These are phyloP conservation scores for Tricholoma matsutake DNA, from an alignment of 768 basidiomycete species.

Conservation along the genomic window DNA sequence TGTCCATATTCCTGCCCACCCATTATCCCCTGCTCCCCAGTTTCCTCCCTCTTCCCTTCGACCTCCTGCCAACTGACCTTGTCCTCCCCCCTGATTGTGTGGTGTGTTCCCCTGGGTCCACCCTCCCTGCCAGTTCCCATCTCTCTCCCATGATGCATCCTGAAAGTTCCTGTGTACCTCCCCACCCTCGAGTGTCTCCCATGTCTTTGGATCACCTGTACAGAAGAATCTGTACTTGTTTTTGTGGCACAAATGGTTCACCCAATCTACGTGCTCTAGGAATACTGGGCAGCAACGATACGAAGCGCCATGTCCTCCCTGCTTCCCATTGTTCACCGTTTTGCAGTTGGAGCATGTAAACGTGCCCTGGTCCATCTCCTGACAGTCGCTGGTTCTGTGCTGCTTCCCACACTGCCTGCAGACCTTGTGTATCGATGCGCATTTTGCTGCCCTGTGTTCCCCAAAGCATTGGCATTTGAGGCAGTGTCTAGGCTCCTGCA, in stretches of 20 bases:
- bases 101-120: not conserved
- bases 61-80: not conserved
- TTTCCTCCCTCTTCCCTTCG: not conserved
- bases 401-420: conserved; percentile 13
- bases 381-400: conserved; percentile 19
- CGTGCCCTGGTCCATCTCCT: not conserved
- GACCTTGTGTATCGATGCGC: conserved; percentile 3
- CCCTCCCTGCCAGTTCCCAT: not conserved
- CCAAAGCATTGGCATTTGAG: conserved; percentile 15
- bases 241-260: not conserved
- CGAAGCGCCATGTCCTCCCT: not conserved
- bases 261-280: not conserved
- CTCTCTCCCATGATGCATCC: not conserved
- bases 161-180: not conserved
- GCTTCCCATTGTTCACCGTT: not conserved
- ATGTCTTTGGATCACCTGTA: no score
- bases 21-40: not conserved
- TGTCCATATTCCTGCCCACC: no score
- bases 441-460: conserved; percentile 15
- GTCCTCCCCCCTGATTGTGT: not conserved
- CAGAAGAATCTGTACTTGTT: not conserved
- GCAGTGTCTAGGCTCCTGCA: conserved; percentile 14
- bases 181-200: no score
- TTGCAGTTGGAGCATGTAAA: conserved; percentile 22
- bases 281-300: not conserved